Evolutionary conservation across 2,329 filamentous ascomycete species (phyloP).

Genomic region (Acephala macrosclerotiorum): DNA sequence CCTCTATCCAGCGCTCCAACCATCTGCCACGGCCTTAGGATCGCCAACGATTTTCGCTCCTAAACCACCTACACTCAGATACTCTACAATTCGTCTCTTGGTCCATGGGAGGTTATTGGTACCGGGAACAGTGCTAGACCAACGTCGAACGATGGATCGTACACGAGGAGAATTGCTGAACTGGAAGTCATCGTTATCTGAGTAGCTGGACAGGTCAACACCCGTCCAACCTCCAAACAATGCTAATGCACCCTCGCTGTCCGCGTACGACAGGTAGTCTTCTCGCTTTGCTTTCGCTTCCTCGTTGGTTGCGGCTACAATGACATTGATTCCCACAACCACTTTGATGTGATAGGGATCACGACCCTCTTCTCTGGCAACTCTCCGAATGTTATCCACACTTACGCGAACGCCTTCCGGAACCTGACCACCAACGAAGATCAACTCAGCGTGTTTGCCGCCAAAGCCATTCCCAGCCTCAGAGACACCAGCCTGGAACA

Average conservation of each 20-base stretch:
- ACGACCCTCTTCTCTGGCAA: conserved; percentile 58
- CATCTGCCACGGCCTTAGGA: conserved; percentile 23
- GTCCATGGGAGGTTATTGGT: conserved; percentile 68
- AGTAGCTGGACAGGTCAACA: conserved; percentile 55
- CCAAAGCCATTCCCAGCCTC: conserved; percentile 1
- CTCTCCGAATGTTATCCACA: conserved; percentile 50
- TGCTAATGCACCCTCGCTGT: conserved; percentile 69
- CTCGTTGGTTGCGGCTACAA: conserved; percentile 68
- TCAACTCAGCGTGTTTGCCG: conserved; percentile 37
- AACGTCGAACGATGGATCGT: conserved; percentile 47
- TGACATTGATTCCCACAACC: conserved; percentile 47
- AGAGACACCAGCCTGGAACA: conserved; percentile 3
- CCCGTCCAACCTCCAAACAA: conserved; percentile 80
- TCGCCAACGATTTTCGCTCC: conserved; percentile 16
- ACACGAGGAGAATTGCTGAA: conserved; percentile 51
- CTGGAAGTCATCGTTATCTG: conserved; percentile 39
- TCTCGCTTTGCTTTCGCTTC: conserved; percentile 69
- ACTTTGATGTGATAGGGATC: conserved; percentile 50
- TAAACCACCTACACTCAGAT: conserved; percentile 22
- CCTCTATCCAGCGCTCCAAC: conserved; percentile 26
- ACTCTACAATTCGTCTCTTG: conserved; percentile 59
- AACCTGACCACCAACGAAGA: conserved; percentile 70
- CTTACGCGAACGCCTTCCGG: conserved; percentile 57
- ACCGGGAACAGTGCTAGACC: conserved; percentile 62
- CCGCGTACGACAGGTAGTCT: conserved; percentile 66